These are phyloP conservation scores for Pterocarpus macrocarpus DNA, from an alignment of 306 rosid genomes.

Conservation along the genomic window DNA sequence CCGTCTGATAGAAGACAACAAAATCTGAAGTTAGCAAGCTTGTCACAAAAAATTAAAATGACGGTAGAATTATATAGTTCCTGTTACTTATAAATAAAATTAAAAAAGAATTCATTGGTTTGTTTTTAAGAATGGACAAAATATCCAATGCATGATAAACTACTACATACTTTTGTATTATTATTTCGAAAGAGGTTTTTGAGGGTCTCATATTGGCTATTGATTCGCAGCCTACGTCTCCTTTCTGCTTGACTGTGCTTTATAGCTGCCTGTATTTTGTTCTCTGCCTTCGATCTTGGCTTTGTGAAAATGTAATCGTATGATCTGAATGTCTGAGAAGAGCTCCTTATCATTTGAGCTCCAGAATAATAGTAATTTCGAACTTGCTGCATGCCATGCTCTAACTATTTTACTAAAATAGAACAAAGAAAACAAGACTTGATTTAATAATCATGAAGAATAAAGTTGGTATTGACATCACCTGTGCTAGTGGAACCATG, in stretches of 20 bases:
- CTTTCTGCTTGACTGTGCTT: slow-evolving; percentile 81
- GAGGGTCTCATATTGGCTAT: slow-evolving; percentile 69
- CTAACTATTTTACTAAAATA: slow-evolving; percentile 36
- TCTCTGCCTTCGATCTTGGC: slow-evolving; percentile 62
- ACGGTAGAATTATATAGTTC: not conserved
- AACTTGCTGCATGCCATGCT: slow-evolving; percentile 61
- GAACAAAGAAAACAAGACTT: slow-evolving; percentile 26
- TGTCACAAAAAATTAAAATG: slow-evolving; percentile 12
- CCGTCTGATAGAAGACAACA: slow-evolving; percentile 53
- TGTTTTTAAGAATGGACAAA: not conserved
- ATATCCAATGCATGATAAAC: not conserved
- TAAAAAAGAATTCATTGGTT: too few species aligned
- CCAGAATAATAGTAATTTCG: slow-evolving; percentile 48
- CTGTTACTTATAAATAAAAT: not conserved
- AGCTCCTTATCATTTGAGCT: slow-evolving; percentile 38
- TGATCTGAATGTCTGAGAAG: slow-evolving; percentile 46
- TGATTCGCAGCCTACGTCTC: slow-evolving; percentile 80
- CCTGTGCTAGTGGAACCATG: slow-evolving; percentile 58
- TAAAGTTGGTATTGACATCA: not conserved
- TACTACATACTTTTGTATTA: slow-evolving; percentile 43
- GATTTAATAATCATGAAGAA: not conserved
- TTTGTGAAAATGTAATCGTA: slow-evolving; percentile 49
- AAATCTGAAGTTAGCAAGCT: slow-evolving; percentile 6
- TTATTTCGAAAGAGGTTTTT: slow-evolving; percentile 63
- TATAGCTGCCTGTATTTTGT: slow-evolving; percentile 61